phyloP scores from a whole-genome alignment of 1,139 yeast genomes.

The Suhomyces bokatorum region DNA sequence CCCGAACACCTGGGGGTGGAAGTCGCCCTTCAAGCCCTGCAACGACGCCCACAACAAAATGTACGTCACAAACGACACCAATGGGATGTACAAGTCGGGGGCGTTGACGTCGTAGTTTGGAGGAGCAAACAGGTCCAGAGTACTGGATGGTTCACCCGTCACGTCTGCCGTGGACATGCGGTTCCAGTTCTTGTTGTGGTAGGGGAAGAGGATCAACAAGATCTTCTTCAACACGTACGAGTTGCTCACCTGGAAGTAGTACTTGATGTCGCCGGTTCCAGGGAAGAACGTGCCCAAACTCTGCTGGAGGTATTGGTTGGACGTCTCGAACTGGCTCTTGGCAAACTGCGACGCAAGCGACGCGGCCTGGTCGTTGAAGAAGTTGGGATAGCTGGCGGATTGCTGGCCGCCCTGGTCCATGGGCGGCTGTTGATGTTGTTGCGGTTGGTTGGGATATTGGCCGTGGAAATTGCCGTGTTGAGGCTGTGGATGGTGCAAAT shows the following conservation, averaged over 20 bases:
- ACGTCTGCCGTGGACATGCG: constrained; percentile 50
- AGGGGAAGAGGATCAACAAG: constrained; percentile 78
- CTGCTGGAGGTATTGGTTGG: constrained; percentile 73
- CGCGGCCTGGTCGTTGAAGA: constrained; percentile 78
- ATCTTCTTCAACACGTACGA: constrained; percentile 78
- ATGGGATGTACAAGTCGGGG: constrained; percentile 94
- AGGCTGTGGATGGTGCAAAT: constrained; percentile 39
- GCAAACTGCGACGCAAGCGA: constrained; percentile 90
- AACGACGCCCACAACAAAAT: constrained; percentile 80
- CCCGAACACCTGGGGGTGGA: constrained; percentile 92
- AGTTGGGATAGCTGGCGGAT: constrained; percentile 28
- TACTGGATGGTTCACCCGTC: constrained; percentile 33
- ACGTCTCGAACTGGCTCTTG: constrained; percentile 70
- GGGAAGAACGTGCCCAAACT: constrained; percentile 60
- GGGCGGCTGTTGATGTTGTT: not conserved
- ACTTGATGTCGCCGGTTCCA: constrained; percentile 58
- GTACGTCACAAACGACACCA: constrained; percentile 90
- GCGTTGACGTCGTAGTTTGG: constrained; percentile 87
- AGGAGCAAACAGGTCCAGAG: constrained; percentile 52
- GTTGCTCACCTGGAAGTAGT: constrained; percentile 91
- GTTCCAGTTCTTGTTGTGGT: constrained; percentile 78
- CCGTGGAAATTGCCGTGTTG: constrained; percentile 24
- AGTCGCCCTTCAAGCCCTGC: constrained; percentile 85
- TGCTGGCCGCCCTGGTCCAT: constrained; percentile 14
- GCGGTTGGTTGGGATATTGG: constrained; percentile 13